These are phyloP conservation scores for Geotrichum histeridarum DNA, from an alignment of 1,139 yeast genomes.

Conservation along the genomic window DNA sequence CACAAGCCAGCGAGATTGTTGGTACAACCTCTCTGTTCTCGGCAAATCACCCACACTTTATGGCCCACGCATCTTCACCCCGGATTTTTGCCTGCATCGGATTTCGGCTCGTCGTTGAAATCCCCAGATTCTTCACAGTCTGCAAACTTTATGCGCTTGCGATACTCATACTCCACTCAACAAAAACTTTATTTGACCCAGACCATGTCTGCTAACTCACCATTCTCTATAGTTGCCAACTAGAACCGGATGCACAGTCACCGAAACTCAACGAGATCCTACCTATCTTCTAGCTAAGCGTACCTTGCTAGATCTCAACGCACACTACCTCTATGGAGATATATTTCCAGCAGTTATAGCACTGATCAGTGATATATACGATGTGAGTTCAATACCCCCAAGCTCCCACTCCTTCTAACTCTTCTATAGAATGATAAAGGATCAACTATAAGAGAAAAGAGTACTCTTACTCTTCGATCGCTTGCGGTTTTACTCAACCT, in stretches of 20 bases:
- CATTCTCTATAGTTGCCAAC: constrained; percentile 27
- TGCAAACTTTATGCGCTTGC: no score
- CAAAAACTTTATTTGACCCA: no score
- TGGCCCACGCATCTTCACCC: no score
- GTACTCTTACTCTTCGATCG: constrained; percentile 10
- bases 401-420: background rate
- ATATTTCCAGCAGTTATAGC: constrained; percentile 16
- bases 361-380: constrained; percentile 12
- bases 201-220: no score
- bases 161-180: no score
- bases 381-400: constrained; percentile 8
- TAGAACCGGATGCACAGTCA: constrained; percentile 26
- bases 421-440: constrained; percentile 12
- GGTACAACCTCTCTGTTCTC: no score
- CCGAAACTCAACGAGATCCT: constrained; percentile 28
- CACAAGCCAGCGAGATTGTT: no score
- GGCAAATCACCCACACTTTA: no score
- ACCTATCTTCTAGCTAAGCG: constrained; percentile 12
- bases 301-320: constrained; percentile 14
- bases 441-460: constrained; percentile 8
- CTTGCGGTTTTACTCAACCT: constrained; percentile 12
- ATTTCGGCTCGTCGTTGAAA: no score
- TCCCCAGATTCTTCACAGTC: no score
- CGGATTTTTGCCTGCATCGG: no score
- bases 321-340: constrained; percentile 13